phyloP scores from a whole-genome alignment of 1,284 basidiomycete species.

The Ceratobasidium sp. region DNA sequence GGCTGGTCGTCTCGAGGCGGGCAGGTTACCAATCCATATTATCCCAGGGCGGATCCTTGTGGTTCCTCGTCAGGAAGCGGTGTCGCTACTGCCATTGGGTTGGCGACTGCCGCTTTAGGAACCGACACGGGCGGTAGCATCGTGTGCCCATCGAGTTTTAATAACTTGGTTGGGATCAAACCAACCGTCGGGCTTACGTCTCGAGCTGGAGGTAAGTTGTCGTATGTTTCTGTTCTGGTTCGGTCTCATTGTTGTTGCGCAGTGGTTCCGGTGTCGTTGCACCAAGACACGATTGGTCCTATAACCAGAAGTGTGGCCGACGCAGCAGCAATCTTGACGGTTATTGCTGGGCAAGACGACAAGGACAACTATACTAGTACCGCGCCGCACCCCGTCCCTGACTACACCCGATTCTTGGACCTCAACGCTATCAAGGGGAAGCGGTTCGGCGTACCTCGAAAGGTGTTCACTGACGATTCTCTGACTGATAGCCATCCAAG shows the following conservation, averaged over 20 bases:
- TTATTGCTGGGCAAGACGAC: slow-evolving; percentile 67
- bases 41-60: slow-evolving; percentile 67
- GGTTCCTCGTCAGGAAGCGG: slow-evolving; percentile 74
- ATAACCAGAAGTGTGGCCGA: slow-evolving; percentile 68
- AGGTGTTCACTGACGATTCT: slow-evolving; percentile 37
- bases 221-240: slow-evolving; percentile 36
- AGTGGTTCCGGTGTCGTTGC: slow-evolving; percentile 69
- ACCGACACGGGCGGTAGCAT: slow-evolving; percentile 62
- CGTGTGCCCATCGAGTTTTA: slow-evolving; percentile 60
- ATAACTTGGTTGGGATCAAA: slow-evolving; percentile 68
- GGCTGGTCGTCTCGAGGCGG: slow-evolving; percentile 76
- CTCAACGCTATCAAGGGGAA: slow-evolving; percentile 63
- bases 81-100: slow-evolving; percentile 69
- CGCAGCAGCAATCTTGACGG: slow-evolving; percentile 64
- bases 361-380: slow-evolving; percentile 70
- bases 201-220: slow-evolving; percentile 64
- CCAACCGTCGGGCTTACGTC: slow-evolving; percentile 71
- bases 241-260: not conserved
- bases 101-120: slow-evolving; percentile 68
- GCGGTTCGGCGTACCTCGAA: slow-evolving; percentile 66
- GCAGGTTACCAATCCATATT: slow-evolving; percentile 69
- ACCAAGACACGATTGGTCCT: slow-evolving; percentile 73
- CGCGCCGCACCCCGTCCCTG: slow-evolving; percentile 64
- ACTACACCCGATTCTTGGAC: slow-evolving; percentile 65
- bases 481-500: slow-evolving; percentile 14